Evolutionary conservation across 2,329 filamentous ascomycete species (phyloP).

Genomic region (Diaporthe sp.): DNA sequence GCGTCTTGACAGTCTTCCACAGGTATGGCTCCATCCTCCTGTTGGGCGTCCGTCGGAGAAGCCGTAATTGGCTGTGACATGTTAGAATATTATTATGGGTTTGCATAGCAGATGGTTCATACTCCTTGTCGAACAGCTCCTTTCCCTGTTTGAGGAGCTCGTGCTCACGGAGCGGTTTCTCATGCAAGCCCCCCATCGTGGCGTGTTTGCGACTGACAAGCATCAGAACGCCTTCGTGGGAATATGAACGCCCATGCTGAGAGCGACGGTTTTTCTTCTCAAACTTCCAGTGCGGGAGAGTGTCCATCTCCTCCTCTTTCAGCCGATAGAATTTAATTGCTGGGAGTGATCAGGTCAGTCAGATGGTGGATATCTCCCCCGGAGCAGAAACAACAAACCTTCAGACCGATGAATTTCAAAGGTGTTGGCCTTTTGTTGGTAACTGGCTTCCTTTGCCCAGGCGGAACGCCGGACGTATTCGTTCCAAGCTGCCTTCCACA

Average conservation of each 20-base stretch:
- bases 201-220: not conserved
- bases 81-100: not conserved
- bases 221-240: slow-evolving; percentile 7
- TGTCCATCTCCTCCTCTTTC: not conserved
- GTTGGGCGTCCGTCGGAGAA: slow-evolving; percentile 3
- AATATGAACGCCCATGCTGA: not conserved
- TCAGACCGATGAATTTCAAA: slow-evolving; percentile 1
- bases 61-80: not conserved
- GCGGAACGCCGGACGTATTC: not conserved
- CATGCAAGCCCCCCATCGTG: not conserved
- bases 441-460: not conserved
- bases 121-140: not conserved
- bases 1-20: not conserved
- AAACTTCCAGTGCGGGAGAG: not conserved
- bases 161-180: not conserved
- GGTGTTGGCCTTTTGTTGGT: not conserved
- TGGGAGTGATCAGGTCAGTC: not conserved
- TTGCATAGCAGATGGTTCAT: not conserved
- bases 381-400: not conserved
- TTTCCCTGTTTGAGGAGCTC: not conserved
- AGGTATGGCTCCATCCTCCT: not conserved
- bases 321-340: not conserved
- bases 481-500: not conserved
- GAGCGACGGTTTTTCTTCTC: slow-evolving; percentile 1
- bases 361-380: no score